phyloP scores from a whole-genome alignment of 2,329 filamentous ascomycete species.

The Acephala macrosclerotiorum region DNA sequence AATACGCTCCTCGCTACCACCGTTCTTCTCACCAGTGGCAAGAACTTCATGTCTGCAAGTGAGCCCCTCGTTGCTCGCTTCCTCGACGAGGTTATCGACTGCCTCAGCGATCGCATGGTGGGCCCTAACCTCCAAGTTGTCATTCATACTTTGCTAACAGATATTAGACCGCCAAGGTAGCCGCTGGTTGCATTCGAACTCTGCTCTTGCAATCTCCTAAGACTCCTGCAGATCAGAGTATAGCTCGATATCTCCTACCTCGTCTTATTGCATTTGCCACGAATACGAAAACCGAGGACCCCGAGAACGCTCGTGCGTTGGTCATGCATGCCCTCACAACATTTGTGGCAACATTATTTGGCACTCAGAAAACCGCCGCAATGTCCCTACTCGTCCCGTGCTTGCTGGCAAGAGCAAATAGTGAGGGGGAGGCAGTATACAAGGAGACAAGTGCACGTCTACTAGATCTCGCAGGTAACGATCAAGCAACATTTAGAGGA shows the following conservation, averaged over 20 bases:
- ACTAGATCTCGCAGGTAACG: slow-evolving; percentile 79
- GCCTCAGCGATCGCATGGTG: slow-evolving; percentile 79
- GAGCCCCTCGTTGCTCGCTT: slow-evolving; percentile 80
- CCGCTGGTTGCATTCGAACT: slow-evolving; percentile 87
- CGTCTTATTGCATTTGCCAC: slow-evolving; percentile 79
- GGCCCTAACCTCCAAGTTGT: slow-evolving; percentile 28
- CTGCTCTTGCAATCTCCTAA: slow-evolving; percentile 73
- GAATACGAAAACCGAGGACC: slow-evolving; percentile 75
- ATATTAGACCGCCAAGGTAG: slow-evolving; percentile 81
- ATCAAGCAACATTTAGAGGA: slow-evolving; percentile 76
- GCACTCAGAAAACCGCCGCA: slow-evolving; percentile 61
- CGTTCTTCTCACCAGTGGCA: slow-evolving; percentile 84
- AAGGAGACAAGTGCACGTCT: slow-evolving; percentile 78
- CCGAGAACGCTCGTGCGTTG: slow-evolving; percentile 75
- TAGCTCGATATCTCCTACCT: slow-evolving; percentile 78
- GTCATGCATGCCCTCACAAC: slow-evolving; percentile 78
- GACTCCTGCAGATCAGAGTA: slow-evolving; percentile 72
- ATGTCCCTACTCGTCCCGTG: slow-evolving; percentile 81
- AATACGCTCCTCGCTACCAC: slow-evolving; percentile 90
- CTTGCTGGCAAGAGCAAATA: slow-evolving; percentile 74
- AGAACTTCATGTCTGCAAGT: slow-evolving; percentile 74
- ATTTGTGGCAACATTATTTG: slow-evolving; percentile 64
- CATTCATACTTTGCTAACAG: slow-evolving; percentile 25
- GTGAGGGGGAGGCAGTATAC: slow-evolving; percentile 65
- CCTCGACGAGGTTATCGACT: slow-evolving; percentile 83